Conservation (phyloP, 176 grass and related monocot genomes). For the Puccinellia tenuiflora region DNA sequence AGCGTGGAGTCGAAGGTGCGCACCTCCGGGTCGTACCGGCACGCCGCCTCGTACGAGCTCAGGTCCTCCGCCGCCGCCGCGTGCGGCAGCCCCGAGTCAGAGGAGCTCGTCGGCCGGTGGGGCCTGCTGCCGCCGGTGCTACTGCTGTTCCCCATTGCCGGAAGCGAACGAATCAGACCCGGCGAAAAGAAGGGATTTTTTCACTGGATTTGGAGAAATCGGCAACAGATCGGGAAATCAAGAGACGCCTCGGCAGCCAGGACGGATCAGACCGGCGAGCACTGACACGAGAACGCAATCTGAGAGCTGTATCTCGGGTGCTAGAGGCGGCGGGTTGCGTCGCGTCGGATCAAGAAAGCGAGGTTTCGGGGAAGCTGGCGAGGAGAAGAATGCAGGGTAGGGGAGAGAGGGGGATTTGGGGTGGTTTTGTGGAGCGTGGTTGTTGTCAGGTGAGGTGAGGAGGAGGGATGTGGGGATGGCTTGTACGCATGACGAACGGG, state of each 20-base stretch:
- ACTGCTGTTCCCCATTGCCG: conserved; percentile 52
- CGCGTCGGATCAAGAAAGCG: conserved; percentile 23
- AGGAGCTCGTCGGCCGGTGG: conserved; percentile 4
- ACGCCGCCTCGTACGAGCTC: conserved; percentile 90
- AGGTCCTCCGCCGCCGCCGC: conserved; percentile 45
- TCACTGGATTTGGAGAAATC: background rate
- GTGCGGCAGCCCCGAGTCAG: conserved; percentile 28
- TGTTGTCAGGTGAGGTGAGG: conserved; percentile 22
- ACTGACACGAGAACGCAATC: background rate
- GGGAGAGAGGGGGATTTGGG: background rate
- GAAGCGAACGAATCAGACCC: conserved; percentile 23
- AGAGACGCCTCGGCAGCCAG: conserved; percentile 5
- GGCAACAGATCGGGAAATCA: conserved; percentile 9
- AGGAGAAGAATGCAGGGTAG: background rate
- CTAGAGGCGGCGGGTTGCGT: conserved; percentile 10
- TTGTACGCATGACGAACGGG: conserved; percentile 82
- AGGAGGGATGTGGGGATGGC: conserved; percentile 41
- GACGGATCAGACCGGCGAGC: conserved; percentile 15
- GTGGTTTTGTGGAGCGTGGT: conserved; percentile 35
- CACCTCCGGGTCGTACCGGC: conserved; percentile 77
- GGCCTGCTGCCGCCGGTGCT: conserved; percentile 3
- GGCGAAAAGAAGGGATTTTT: background rate
- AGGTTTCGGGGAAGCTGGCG: conserved; percentile 14
- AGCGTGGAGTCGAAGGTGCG: conserved; percentile 79
- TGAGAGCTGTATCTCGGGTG: background rate